Percentiles rank a stretch among this genome's conserved stretches.
These are phyloP conservation scores for Rosa chinensis DNA, from an alignment of 306 rosid genomes.

Conservation along the genomic window DNA sequence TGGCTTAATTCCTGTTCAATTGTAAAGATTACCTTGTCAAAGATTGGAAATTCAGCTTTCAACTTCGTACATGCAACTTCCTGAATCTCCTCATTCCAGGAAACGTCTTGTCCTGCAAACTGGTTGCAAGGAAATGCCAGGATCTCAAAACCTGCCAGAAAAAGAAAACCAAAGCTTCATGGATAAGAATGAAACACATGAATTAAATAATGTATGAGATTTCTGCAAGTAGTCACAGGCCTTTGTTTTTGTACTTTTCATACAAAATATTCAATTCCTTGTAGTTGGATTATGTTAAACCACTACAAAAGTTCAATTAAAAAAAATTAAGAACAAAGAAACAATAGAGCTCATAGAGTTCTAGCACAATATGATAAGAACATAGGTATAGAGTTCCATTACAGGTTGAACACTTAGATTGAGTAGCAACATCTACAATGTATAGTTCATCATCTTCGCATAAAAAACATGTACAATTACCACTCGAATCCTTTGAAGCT, in stretches of 20 bases:
- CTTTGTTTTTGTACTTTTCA: too few species aligned
- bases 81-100: conserved; percentile 87
- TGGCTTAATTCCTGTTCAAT: conserved; percentile 1
- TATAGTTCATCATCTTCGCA: neutral
- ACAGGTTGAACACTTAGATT: neutral
- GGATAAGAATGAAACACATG: too few species aligned
- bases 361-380: conserved; percentile 1
- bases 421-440: neutral
- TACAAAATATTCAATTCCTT: too few species aligned
- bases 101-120: conserved; percentile 67
- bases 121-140: conserved; percentile 99
- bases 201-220: too few species aligned
- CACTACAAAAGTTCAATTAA: conserved; percentile 50
- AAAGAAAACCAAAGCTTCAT: too few species aligned
- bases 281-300: conserved; percentile 85
- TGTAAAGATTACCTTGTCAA: conserved; percentile 68
- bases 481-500: neutral
- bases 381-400: neutral
- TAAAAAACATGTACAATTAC: neutral
- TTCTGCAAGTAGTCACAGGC: too few species aligned
- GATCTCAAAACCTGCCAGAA: too few species aligned
- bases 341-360: neutral
- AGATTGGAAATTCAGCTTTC: conserved; percentile 83
- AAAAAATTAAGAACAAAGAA: neutral
- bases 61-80: conserved; percentile 72